These are phyloP conservation scores for Globisporangium sylvaticum DNA, from an alignment of 352 stramenopile species.

Conservation along the genomic window DNA sequence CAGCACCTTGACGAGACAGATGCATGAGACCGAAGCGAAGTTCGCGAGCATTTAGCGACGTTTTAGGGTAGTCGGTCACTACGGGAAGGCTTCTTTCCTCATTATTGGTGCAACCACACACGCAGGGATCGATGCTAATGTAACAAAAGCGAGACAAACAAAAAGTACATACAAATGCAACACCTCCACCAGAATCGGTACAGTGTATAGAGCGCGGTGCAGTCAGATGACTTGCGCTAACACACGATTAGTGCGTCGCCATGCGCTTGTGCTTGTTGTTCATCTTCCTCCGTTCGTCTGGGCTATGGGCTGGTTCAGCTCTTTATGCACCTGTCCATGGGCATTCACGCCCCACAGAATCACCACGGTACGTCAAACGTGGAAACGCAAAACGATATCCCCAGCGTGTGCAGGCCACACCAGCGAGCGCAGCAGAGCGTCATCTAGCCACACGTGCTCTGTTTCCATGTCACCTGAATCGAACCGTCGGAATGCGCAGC, in stretches of 20 bases:
- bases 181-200: neutral
- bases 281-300: neutral
- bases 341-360: neutral
- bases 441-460: neutral
- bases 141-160: conserved; percentile 3
- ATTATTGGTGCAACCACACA: neutral
- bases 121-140: neutral
- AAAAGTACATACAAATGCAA: neutral
- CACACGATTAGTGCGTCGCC: neutral
- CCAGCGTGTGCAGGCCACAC: no score
- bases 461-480: neutral
- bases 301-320: neutral
- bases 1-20: conserved; percentile 5
- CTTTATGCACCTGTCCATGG: neutral
- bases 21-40: neutral
- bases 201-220: neutral
- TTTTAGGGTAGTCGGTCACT: neutral
- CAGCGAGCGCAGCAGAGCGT: neutral
- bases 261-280: neutral
- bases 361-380: no score
- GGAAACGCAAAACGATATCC: neutral
- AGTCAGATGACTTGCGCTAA: neutral
- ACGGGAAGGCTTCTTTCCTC: neutral
- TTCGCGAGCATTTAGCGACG: neutral
- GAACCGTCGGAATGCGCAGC: neutral